Conservation (phyloP, 2,329 filamentous ascomycete genomes). For the Penicillium sp. region DNA sequence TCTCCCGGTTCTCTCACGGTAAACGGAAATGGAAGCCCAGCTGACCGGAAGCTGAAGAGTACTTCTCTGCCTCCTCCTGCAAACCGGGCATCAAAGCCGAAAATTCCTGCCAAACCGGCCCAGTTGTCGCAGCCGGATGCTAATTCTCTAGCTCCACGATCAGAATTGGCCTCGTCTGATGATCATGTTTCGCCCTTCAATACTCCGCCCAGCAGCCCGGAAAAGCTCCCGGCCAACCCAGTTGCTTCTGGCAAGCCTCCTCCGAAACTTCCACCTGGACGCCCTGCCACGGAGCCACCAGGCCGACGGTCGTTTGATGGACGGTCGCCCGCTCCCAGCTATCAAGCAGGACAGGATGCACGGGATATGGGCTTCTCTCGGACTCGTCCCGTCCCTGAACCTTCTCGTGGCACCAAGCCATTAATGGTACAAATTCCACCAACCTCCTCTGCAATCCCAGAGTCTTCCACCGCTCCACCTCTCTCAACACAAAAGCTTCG, state of each 20-base stretch:
- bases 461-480: conserved; percentile 33
- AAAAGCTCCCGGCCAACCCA: conserved; percentile 54
- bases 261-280: conserved; percentile 23
- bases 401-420: conserved; percentile 34
- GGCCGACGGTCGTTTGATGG: conserved; percentile 34
- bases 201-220: conserved; percentile 78
- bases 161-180: conserved; percentile 39
- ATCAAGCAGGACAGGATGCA: conserved; percentile 26
- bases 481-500: conserved; percentile 46
- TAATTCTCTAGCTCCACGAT: conserved; percentile 31
- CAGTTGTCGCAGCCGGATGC: conserved; percentile 37
- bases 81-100: conserved; percentile 80
- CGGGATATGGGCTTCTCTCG: conserved; percentile 38
- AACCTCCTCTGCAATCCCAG: conserved; percentile 22
- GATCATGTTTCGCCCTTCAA: conserved; percentile 75
- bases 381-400: conserved; percentile 30
- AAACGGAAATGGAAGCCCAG: conserved; percentile 21
- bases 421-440: conserved; percentile 38
- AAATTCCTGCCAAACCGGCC: conserved; percentile 58
- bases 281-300: conserved; percentile 32
- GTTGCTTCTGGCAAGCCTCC: conserved; percentile 15
- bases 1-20: conserved; percentile 24
- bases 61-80: conserved; percentile 69
- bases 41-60: conserved; percentile 41
- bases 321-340: conserved; percentile 25